Evolutionary conservation across 108 stramenopile species (phyloP).

Genomic region (Cyclotella baltica): DNA sequence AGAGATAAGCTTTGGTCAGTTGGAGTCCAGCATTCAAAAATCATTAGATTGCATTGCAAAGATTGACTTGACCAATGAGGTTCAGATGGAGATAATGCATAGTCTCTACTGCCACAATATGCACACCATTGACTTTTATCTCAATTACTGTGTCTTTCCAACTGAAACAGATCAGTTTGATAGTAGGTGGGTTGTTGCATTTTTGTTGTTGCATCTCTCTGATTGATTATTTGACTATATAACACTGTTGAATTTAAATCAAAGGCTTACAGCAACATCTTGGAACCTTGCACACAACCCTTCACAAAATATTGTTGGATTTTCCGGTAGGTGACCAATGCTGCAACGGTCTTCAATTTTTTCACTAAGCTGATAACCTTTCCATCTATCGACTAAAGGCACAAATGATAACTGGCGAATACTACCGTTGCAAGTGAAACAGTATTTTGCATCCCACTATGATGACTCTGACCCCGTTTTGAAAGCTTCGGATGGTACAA

Average conservation of each 20-base stretch:
- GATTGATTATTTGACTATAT: not conserved
- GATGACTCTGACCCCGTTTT: conserved; percentile 15
- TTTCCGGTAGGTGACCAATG: conserved; percentile 29
- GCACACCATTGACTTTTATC: conserved; percentile 56
- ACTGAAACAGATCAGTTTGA: conserved; percentile 48
- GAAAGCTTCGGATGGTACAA: conserved; percentile 44
- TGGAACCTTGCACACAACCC: conserved; percentile 59
- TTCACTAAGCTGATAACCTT: not conserved
- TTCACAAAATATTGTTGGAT: conserved; percentile 34
- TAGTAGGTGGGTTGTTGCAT: not conserved
- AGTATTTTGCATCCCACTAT: conserved; percentile 33
- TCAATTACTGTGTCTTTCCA: conserved; percentile 54
- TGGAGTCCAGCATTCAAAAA: conserved; percentile 9
- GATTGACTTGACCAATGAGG: conserved; percentile 53
- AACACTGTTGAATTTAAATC: not conserved
- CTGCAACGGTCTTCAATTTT: not conserved
- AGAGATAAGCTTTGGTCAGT: conserved; percentile 16
- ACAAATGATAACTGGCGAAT: conserved; percentile 58
- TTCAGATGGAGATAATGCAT: conserved; percentile 34
- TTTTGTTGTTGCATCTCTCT: conserved; percentile 11
- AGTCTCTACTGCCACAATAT: conserved; percentile 35
- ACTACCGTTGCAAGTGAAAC: conserved; percentile 55
- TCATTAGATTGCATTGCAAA: conserved; percentile 40
- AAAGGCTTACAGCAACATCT: conserved; percentile 41
- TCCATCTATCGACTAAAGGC: not conserved